Base-by-base conservation (phyloP, 169 alveolate genomes). In the Theileria annulata region DNA sequence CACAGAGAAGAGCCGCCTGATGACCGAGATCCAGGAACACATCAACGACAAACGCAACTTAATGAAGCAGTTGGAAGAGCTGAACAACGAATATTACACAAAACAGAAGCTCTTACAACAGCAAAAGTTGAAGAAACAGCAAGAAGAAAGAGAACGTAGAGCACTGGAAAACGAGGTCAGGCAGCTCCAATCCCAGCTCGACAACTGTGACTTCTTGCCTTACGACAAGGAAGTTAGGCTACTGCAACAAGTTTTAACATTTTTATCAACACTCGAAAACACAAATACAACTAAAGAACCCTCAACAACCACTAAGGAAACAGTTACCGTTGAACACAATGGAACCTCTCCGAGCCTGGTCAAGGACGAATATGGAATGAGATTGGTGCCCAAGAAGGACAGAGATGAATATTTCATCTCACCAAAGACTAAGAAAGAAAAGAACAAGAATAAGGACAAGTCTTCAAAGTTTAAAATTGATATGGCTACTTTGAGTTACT, bases 401-500 rank as follows among this genome's bases (percentile, higher is more conserved):
- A 77, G 88, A 28, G 88, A 81, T 12, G 86, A 83, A 66, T 83
- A 75, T 56, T 83, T 76, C 78, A 83, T 75, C 30, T 56, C 77
- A 15, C 85, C 90, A 19, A 83, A 83, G 73, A 64, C 68, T 25
- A 48, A 75, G 42, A 83, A 83, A 71, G 64, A 48, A 70, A 87
- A 90, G 85, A 58, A 67, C 62, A 85, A 85, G 77, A 76, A 71
- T n/a, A 86, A 90, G 64, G 87, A 90, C 76, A 87, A 75, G 17
- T 82, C 85, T 68, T 73, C 79, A 12, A 79, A 80, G 59, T 25
- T 79, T 25, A 90, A 86, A 75, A 23, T 90, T 33, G 94, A 90
- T 75, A 90, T 90, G 94, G 87, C 79, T 47, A 90, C 89, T 19
- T 75, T 90, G 25, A 84, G 92, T 42, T 90, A 87, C 70, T 90